Evolutionary conservation across 2,329 filamentous ascomycete species (phyloP), one percentile per base, ranked within the genome.

Genomic region (Beauveria scarabaeidicola): DNA sequence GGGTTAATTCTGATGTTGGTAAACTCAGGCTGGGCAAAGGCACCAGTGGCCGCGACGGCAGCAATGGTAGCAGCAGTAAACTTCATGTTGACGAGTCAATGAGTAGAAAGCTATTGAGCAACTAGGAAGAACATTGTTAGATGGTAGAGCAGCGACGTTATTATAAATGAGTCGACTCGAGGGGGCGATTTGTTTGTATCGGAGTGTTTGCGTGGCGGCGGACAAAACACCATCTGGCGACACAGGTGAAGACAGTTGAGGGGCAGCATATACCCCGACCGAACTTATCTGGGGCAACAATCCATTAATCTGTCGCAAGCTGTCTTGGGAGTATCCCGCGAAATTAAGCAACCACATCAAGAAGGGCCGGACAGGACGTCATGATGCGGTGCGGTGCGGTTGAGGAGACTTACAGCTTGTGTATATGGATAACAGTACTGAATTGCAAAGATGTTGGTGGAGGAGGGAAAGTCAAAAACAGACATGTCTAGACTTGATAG

Each of bases 41-140:
- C 69, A 55, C 65, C 60, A 62, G 63, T 63, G 61, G 66, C 70
- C 47, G 72, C 52, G 64, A 54, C 43, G 38, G 61, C 52, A 51
- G 58, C 60, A 40, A 60, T 50, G 47, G 67, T 61, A 64, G 64
- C 67, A 64, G 69, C 32, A 56, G 71, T 68, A 66, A 67, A 71
- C 71, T 74, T 73, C 72, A 75, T 75, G 61, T 66, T 72, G 69
- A 69, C 38, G 15, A 52, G 19, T 29, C n/a, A 36, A 23, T 15
- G 43, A 44, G 32, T 41, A 7, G 15, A 19, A 25, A 29, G 21
- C 25, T 44, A 32, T 21, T 19, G 38, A 10, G 41, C 10, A 25
- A 40, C 47, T 60, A 19, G 29, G 27, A 19, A 48, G 41, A 21
- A 17, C 3, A 15, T 9, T 36, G 17, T 60, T 11, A 52, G 43